phyloP scores from a whole-genome alignment of 768 basidiomycete species.

The Kwoniella mangroviensis region DNA sequence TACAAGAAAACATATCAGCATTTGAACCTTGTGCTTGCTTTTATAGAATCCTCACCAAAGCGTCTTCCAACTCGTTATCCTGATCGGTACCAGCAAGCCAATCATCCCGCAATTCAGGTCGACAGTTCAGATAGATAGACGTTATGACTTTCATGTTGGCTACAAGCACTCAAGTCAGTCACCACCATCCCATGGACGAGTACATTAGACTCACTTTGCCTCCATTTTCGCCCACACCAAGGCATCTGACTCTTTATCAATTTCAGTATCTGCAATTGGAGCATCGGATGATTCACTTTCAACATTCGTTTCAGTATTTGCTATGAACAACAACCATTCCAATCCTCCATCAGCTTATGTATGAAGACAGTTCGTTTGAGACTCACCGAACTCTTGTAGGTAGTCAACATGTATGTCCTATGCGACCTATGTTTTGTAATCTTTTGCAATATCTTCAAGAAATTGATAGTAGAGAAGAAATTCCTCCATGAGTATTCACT shows the following conservation, averaged over 20 bases:
- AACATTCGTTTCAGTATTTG: conserved; percentile 94
- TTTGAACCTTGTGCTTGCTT: not conserved
- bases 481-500: conserved; percentile 97
- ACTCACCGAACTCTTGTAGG: conserved; percentile 94
- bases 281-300: conserved; percentile 87
- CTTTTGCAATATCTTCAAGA: conserved; percentile 97
- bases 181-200: not conserved
- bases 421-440: conserved; percentile 92
- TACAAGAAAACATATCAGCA: not conserved
- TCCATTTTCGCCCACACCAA: conserved; percentile 96
- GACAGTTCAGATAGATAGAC: conserved; percentile 93
- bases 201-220: conserved; percentile 72
- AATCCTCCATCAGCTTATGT: not conserved
- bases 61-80: conserved; percentile 80
- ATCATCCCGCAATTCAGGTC: conserved; percentile 95
- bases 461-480: conserved; percentile 96
- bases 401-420: conserved; percentile 91
- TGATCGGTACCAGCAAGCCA: conserved; percentile 94
- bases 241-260: conserved; percentile 99
- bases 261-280: conserved; percentile 93
- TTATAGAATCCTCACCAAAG: conserved; percentile 65
- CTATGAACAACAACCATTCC: conserved; percentile 59
- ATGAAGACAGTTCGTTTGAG: too few relatives aligned
- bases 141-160: conserved; percentile 99
- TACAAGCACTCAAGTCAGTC: conserved; percentile 51